A percentile compares a stretch with the other conserved stretches of the same genome.
Evolutionary conservation across 345 rosid genomes (phyloP).

Genomic region (Bretschneidera sinensis): DNA sequence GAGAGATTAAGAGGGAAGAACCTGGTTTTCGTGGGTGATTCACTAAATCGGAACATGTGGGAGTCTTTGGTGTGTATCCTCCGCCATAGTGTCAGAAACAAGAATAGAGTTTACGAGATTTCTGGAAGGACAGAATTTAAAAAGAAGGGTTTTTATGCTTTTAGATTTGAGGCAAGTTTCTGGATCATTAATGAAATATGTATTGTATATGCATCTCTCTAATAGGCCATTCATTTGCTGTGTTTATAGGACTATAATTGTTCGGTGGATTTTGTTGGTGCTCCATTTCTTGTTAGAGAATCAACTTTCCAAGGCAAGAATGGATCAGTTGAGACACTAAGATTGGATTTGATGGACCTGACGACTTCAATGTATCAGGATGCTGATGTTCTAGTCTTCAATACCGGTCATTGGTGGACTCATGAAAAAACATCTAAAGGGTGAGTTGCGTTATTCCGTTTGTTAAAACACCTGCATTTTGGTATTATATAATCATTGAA

Average conservation of each 20-base stretch:
- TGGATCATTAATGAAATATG: neutral
- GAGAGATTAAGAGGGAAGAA: constrained; percentile 76
- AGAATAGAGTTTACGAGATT: constrained; percentile 68
- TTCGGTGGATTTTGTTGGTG: constrained; percentile 70
- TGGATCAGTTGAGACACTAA: constrained; percentile 59
- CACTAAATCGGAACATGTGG: constrained; percentile 91
- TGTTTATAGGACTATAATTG: constrained; percentile 73
- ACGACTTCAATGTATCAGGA: constrained; percentile 65
- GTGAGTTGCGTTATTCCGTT: too few relatives aligned
- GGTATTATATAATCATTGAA: neutral
- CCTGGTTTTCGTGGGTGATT: constrained; percentile 84
- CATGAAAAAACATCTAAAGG: constrained; percentile 92
- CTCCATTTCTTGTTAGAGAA: constrained; percentile 86
- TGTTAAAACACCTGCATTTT: too few relatives aligned
- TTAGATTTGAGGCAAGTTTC: constrained; percentile 68
- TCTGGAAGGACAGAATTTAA: constrained; percentile 72
- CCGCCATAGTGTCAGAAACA: constrained; percentile 49
- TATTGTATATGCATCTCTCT: neutral
- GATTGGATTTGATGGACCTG: constrained; percentile 82
- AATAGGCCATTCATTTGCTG: constrained; percentile 8
- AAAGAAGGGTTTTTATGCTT: constrained; percentile 79
- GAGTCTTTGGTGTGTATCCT: constrained; percentile 89
- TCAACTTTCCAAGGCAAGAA: constrained; percentile 49
- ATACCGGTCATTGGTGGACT: constrained; percentile 99
- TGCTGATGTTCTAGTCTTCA: constrained; percentile 76